These are phyloP conservation scores for Schrenkiella parvula DNA, from an alignment of 345 rosid genomes.

Conservation along the genomic window DNA sequence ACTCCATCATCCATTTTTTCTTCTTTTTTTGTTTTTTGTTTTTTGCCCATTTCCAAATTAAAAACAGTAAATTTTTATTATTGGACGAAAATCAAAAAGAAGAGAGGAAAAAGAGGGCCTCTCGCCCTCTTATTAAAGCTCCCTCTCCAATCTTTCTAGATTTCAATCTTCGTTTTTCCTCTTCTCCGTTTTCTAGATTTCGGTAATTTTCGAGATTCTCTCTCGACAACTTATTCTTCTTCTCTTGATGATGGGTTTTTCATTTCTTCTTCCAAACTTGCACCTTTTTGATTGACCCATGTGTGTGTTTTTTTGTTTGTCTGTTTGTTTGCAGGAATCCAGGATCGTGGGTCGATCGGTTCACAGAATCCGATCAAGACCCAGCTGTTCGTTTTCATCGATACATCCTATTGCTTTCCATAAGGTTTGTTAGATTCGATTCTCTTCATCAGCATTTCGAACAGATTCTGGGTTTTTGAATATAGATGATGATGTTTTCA, in stretches of 20 bases:
- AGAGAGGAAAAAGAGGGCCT: conserved; percentile 49
- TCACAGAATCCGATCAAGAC: conserved; percentile 43
- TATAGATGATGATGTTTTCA: conserved; percentile 2
- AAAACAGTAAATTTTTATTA: conserved; percentile 5
- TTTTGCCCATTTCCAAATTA: conserved; percentile 8
- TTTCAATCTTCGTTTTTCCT: conserved; percentile 19
- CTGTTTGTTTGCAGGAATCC: conserved; percentile 37
- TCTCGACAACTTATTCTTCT: conserved; percentile 33
- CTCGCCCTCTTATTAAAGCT: conserved; percentile 44
- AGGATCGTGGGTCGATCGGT: conserved; percentile 54
- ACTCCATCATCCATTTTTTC: conserved; percentile 31
- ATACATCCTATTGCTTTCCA: conserved; percentile 15
- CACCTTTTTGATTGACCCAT: conserved; percentile 6
- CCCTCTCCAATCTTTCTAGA: conserved; percentile 24
- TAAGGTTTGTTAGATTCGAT: conserved; percentile 37
- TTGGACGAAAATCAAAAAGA: conserved; percentile 15
- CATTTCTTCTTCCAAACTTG: conserved; percentile 12
- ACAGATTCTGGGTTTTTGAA: background rate
- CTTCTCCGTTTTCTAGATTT: conserved; percentile 22
- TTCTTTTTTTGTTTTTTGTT: background rate
- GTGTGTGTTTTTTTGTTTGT: background rate
- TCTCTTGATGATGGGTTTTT: conserved; percentile 40
- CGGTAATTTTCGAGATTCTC: conserved; percentile 42
- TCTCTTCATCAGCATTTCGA: background rate
- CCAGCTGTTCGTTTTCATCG: conserved; percentile 30